Base-by-base conservation (phyloP, 352 stramenopile species). In the Hyphochytrium catenoides region DNA sequence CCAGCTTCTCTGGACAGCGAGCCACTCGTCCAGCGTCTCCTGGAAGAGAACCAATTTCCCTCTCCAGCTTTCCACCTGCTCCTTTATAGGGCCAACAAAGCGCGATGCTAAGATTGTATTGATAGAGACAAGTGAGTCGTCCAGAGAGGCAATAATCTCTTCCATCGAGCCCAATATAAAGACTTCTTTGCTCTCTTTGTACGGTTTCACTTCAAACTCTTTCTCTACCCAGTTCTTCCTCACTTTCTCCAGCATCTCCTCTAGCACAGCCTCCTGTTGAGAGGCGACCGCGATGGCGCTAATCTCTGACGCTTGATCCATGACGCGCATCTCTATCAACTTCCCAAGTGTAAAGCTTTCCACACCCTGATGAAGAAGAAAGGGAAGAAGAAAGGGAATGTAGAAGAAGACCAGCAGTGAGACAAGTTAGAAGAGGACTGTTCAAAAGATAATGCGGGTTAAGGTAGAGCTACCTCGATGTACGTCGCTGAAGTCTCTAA, bases 221-320 rank as follows among this genome's bases (percentile, higher is more conserved):
- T 65, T 78, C 3, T 53, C 67, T 1, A 73, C 56, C 79, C 79
- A 93, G 4, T 57, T 65, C n/a, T 68, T 55, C 0, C 57, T 77
- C n/a, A 94, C 74, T 47, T 92, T 92, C 18, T 69, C 65, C 17
- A 93, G 67, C 74, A 91, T 91, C 41, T 81, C 74, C 40, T 93
- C 79, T 0, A 93, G 54, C 1, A 93, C 74, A 0, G 56, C 46
- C 48, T 94, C 79, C 36, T 93, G 77, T 34, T 88, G 69, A 0
- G 79, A 75, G 0, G 74, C 54, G 1, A 82, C 75, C 0, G 75
- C 65, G 24, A 90, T 70, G 3, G 54, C 50, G 17, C 58, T 81
- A 46, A 93, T 91, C 0, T 66, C 62, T 27, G 85, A 71, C 19
- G 69, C 56, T 23, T 88, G 74, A 12, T 64, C 57, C 54, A 81